phyloP scores from a whole-genome alignment of 352 stramenopile genomes.

The Globisporangium sylvaticum region DNA sequence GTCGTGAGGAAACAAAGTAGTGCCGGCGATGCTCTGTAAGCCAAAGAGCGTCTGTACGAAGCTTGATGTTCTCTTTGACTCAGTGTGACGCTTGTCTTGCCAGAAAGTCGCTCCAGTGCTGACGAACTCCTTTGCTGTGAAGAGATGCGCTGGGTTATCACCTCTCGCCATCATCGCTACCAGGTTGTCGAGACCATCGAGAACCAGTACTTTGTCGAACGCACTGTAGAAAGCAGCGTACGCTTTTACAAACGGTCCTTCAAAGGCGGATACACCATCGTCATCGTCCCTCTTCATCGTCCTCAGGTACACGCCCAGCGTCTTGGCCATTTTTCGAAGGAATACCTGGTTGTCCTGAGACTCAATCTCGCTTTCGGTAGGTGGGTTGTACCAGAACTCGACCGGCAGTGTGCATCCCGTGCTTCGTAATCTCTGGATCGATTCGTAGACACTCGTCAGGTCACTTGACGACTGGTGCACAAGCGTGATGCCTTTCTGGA shows the following conservation, averaged over 20 bases:
- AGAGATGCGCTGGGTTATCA: slow-evolving; percentile 47
- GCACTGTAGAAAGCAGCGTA: slow-evolving; percentile 61
- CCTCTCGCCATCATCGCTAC: slow-evolving; percentile 15
- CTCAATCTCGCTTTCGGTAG: slow-evolving; percentile 22
- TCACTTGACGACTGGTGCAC: slow-evolving; percentile 33
- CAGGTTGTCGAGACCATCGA: slow-evolving; percentile 58
- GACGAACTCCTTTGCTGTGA: slow-evolving; percentile 40
- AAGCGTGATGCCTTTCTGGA: slow-evolving; percentile 33
- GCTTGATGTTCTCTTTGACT: slow-evolving; percentile 32
- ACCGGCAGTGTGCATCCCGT: slow-evolving; percentile 40
- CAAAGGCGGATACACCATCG: slow-evolving; percentile 31
- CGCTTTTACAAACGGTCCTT: slow-evolving; percentile 38
- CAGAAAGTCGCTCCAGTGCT: slow-evolving; percentile 57
- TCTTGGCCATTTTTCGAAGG: slow-evolving; percentile 22
- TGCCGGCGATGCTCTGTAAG: slow-evolving; percentile 18
- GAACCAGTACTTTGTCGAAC: slow-evolving; percentile 61
- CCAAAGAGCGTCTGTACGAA: slow-evolving; percentile 56
- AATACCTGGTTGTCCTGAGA: slow-evolving; percentile 22
- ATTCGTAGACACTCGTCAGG: slow-evolving; percentile 39
- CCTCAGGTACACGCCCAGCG: slow-evolving; percentile 41
- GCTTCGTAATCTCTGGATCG: slow-evolving; percentile 26
- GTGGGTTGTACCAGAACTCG: slow-evolving; percentile 58
- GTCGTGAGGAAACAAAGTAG: slow-evolving; percentile 68
- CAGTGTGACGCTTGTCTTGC: slow-evolving; percentile 52
- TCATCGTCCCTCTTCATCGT: slow-evolving; percentile 24